Conservation (phyloP, 2,329 filamentous ascomycete genomes). For the Trichoderma sp. region DNA sequence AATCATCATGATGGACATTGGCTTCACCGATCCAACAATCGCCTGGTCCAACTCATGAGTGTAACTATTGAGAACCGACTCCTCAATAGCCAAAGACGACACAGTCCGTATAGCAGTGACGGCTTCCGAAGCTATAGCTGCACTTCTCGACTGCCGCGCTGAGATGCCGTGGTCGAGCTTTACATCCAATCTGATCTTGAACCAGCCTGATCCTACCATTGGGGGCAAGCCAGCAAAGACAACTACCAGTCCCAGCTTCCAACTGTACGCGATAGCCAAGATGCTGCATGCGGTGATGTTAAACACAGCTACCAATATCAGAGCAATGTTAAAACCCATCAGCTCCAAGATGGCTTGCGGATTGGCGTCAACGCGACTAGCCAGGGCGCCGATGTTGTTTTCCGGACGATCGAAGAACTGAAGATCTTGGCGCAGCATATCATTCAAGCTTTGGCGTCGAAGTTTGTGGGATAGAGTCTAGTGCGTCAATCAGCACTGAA, state of each 20-base stretch:
- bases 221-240: slow-evolving; percentile 43
- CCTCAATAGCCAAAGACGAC: slow-evolving; percentile 43
- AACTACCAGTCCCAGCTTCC: slow-evolving; percentile 50
- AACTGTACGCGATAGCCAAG: slow-evolving; percentile 44
- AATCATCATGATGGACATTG: slow-evolving; percentile 35
- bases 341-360: slow-evolving; percentile 42
- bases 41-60: slow-evolving; percentile 33
- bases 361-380: slow-evolving; percentile 37
- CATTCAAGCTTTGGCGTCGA: slow-evolving; percentile 30
- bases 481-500: neutral
- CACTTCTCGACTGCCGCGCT: slow-evolving; percentile 37
- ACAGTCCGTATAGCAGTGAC: slow-evolving; percentile 41
- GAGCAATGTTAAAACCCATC: slow-evolving; percentile 42
- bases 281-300: slow-evolving; percentile 40
- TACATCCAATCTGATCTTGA: slow-evolving; percentile 42
- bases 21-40: slow-evolving; percentile 31
- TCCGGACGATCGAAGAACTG: slow-evolving; percentile 43
- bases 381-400: slow-evolving; percentile 40
- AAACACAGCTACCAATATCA: slow-evolving; percentile 39
- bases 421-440: slow-evolving; percentile 41
- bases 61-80: slow-evolving; percentile 34
- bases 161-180: slow-evolving; percentile 39
- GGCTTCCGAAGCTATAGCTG: slow-evolving; percentile 45
- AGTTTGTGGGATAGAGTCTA: slow-evolving; percentile 30
- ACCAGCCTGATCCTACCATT: slow-evolving; percentile 37